These are phyloP conservation scores for Pulicaria dysenterica DNA, from an alignment of 129 eudicot species.

Conservation along the genomic window DNA sequence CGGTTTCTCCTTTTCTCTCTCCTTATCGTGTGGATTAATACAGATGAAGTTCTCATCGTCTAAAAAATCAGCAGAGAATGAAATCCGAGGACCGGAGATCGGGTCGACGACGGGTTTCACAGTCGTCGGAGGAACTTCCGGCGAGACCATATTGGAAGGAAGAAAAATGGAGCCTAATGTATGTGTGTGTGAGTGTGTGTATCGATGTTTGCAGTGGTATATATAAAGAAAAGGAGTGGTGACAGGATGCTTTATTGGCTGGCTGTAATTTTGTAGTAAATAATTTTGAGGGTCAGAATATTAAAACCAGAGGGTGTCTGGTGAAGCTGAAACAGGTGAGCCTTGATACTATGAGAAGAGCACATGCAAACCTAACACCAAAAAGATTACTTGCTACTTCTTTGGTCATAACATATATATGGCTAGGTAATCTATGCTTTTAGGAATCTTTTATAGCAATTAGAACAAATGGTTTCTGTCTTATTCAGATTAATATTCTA, in stretches of 20 bases:
- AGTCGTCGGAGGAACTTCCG: slow-evolving; percentile 42
- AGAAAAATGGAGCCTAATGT: slow-evolving; percentile 5
- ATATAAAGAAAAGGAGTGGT: slow-evolving; percentile 20
- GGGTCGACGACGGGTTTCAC: slow-evolving; percentile 39
- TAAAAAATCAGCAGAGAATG: slow-evolving; percentile 72
- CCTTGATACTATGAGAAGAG: slow-evolving; percentile 47
- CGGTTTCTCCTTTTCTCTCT: slow-evolving; percentile 19
- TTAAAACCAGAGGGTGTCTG: slow-evolving; percentile 59
- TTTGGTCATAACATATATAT: background rate
- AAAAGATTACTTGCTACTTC: background rate
- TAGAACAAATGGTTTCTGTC: background rate
- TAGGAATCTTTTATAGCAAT: background rate
- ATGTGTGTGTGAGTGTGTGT: slow-evolving; percentile 29
- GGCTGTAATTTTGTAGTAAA: slow-evolving; percentile 31
- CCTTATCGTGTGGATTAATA: slow-evolving; percentile 42
- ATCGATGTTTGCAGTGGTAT: slow-evolving; percentile 24
- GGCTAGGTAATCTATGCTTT: background rate
- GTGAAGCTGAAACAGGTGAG: slow-evolving; percentile 64
- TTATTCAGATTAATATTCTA: background rate
- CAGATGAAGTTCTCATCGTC: slow-evolving; percentile 71
- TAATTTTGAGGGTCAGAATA: slow-evolving; percentile 43
- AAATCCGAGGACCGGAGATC: slow-evolving; percentile 60
- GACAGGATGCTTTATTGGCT: slow-evolving; percentile 30
- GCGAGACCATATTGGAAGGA: slow-evolving; percentile 51
- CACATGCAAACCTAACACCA: slow-evolving; percentile 63